Percentiles rank a stretch among this genome's conserved stretches.
Conservation (phyloP, 2,329 filamentous ascomycete genomes). For the Mycosphaerelloides madeirae region DNA sequence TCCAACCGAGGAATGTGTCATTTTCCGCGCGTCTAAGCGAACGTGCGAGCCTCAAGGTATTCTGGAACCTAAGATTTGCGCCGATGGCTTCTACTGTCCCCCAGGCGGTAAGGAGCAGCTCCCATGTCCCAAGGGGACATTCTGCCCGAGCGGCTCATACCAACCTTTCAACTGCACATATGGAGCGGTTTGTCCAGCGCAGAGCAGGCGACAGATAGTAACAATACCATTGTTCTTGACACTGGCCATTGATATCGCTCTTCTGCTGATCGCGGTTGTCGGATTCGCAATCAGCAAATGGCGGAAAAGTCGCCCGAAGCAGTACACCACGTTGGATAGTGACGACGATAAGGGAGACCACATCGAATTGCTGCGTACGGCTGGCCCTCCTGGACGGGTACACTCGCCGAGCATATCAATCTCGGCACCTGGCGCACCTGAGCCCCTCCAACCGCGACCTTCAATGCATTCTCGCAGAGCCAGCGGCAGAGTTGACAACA, state of each 20-base stretch:
- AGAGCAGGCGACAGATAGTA: slow-evolving; percentile 40
- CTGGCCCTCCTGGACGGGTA: slow-evolving; percentile 16
- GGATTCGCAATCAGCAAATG: slow-evolving; percentile 35
- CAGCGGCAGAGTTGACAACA: slow-evolving; percentile 24
- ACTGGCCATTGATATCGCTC: slow-evolving; percentile 40
- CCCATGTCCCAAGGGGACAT: slow-evolving; percentile 36
- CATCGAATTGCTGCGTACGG: slow-evolving; percentile 28
- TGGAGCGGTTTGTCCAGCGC: slow-evolving; percentile 46
- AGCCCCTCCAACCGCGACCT: not conserved
- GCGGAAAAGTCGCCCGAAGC: slow-evolving; percentile 30
- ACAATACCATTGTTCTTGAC: slow-evolving; percentile 44
- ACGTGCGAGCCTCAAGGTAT: slow-evolving; percentile 32
- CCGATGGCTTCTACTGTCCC: slow-evolving; percentile 49
- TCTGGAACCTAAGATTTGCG: slow-evolving; percentile 51
- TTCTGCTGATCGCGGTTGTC: slow-evolving; percentile 37
- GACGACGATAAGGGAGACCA: slow-evolving; percentile 20
- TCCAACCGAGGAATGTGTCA: slow-evolving; percentile 24
- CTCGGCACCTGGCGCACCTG: slow-evolving; percentile 1
- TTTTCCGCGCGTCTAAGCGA: slow-evolving; percentile 15
- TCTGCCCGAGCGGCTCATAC: slow-evolving; percentile 49
- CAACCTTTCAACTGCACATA: slow-evolving; percentile 46
- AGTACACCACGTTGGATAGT: slow-evolving; percentile 18
- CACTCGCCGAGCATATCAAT: slow-evolving; percentile 12
- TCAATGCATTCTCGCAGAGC: slow-evolving; percentile 17
- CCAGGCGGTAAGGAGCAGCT: slow-evolving; percentile 38